Conservation (phyloP, 1,284 basidiomycete species). For the Cryptococcus wingfieldii region DNA sequence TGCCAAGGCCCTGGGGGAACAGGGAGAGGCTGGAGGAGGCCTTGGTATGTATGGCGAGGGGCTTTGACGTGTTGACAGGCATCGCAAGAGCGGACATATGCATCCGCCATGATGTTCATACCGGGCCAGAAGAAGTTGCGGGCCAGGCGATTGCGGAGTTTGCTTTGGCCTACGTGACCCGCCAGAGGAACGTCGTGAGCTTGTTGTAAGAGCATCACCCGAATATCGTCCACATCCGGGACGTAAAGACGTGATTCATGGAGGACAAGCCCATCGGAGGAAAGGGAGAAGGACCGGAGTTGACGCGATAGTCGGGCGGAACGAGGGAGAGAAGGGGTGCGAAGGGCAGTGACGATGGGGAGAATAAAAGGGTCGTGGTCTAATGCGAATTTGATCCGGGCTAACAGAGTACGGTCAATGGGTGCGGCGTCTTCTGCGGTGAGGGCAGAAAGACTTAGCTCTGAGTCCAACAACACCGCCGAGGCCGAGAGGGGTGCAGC, state of each 20-base stretch:
- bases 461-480: too few species aligned
- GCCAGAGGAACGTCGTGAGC: neutral
- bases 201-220: neutral
- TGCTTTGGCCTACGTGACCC: neutral
- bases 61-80: neutral
- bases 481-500: too few species aligned
- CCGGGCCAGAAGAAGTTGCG: neutral
- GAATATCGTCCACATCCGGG: neutral
- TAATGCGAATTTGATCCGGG: neutral
- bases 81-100: neutral
- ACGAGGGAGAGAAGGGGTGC: too few species aligned
- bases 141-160: neutral
- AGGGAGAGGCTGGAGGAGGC: constrained; percentile 46
- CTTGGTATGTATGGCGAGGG: constrained; percentile 18
- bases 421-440: too few species aligned
- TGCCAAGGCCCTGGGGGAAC: constrained; percentile 49
- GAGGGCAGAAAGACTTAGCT: too few species aligned
- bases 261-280: neutral
- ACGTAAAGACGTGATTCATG: neutral
- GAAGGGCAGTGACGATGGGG: too few species aligned
- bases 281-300: too few species aligned
- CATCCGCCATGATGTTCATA: neutral
- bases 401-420: too few species aligned
- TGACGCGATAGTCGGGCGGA: too few species aligned
- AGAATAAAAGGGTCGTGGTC: neutral